Percentiles rank a stretch among this genome's conserved stretches.
These are phyloP conservation scores for Claviceps spartinae DNA, from an alignment of 2,329 filamentous ascomycete genomes.

Conservation along the genomic window DNA sequence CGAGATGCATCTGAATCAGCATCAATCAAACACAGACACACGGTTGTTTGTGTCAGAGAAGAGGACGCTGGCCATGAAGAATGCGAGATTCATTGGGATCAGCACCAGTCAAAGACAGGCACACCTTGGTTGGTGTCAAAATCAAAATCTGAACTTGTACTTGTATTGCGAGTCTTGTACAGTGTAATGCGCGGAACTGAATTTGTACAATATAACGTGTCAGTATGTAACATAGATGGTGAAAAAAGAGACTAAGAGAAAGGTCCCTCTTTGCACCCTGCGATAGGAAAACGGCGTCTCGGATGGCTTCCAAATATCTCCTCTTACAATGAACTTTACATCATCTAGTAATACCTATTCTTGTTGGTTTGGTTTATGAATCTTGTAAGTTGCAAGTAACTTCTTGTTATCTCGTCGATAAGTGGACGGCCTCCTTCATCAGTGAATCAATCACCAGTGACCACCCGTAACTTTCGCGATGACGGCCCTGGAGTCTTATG, in stretches of 20 bases:
- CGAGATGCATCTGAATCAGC: not conserved
- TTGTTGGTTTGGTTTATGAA: not conserved
- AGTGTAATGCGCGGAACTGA: not conserved
- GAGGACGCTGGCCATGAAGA: not conserved
- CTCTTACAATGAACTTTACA: not conserved
- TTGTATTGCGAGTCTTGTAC: not conserved
- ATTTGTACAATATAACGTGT: conserved; percentile 3
- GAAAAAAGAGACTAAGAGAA: not conserved
- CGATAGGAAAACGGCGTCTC: not conserved
- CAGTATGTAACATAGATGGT: conserved; percentile 2
- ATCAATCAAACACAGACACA: not conserved
- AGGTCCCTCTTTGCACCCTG: not conserved
- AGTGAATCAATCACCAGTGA: no score
- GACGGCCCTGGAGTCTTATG: no score
- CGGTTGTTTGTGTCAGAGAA: not conserved
- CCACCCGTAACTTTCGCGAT: no score
- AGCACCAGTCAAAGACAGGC: not conserved
- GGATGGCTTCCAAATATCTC: conserved; percentile 2
- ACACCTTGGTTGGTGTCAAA: not conserved
- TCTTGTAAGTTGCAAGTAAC: no score
- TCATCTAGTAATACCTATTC: not conserved
- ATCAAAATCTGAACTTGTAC: not conserved
- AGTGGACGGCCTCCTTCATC: no score
- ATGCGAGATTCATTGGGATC: not conserved
- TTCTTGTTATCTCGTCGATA: no score